Base-by-base conservation (phyloP, 306 rosid genomes). In the Medicago lupulina region DNA sequence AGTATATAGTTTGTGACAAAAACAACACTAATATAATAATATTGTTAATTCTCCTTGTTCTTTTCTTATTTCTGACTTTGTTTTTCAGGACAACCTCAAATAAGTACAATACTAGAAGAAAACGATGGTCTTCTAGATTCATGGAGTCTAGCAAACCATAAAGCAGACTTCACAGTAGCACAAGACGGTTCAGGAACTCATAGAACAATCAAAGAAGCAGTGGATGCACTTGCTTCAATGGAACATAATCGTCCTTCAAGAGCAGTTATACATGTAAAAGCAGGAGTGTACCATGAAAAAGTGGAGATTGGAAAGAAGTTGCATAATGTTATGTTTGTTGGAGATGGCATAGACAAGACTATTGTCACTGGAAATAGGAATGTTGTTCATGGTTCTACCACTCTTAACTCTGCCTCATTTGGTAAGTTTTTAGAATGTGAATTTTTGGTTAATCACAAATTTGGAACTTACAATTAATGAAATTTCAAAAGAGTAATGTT, bases 261-360 rank as follows among this genome's bases (percentile, higher is more conserved):
- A 66, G 67, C 44, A 17, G 47, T 89, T 14, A 73, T 91, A 38
- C 70, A 83, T 54, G 90, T 87, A 14, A 91, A 84, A 83, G n/a
- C 87, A 6, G 89, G 96, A 9, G 77, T 88, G 4, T 87, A 88
- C 65, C 12, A 76, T 19, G 93, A 89, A 71, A 89, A 84, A 8
- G 96, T 91, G 5, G 86, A 78, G 71, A 87, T 89, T 53, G 87
- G 76, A 6, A 13, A 46, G 28, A 74, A 80, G 8, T 4, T 82
- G 59, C 82, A 41, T 40, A 89, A 88, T 75, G 65, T 89, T 1
- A 89, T 89, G 93, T 19, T 93, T 19, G 92, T 93, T 0, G 92
- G 98, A 46, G 98, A 89, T 76, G 98, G 96, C 68, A 87, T 87
- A 4, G 92, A 86, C 77, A 83, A 31, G 76, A 93, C 92, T 4